phyloP scores from a whole-genome alignment of 352 stramenopile genomes.

The Elongisporangium undulatum region DNA sequence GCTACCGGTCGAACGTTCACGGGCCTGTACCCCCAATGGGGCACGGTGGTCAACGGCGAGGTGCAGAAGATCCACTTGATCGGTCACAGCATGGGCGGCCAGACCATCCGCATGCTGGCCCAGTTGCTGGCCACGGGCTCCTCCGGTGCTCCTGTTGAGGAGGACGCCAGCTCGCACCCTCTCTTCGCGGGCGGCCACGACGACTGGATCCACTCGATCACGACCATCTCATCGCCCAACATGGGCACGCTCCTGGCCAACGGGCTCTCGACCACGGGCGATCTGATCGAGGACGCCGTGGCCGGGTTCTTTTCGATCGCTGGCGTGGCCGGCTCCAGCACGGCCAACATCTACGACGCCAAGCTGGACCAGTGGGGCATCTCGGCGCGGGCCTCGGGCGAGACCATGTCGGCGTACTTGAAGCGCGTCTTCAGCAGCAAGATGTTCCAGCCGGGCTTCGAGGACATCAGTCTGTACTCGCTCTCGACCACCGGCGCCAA shows the following conservation, averaged over 20 bases:
- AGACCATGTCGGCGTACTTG: conserved; percentile 29
- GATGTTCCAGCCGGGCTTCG: conserved; percentile 25
- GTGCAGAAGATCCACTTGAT: conserved; percentile 40
- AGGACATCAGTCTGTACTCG: conserved; percentile 22
- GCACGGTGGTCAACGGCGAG: conserved; percentile 16
- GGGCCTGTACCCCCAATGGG: conserved; percentile 33
- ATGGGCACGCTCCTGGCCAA: conserved; percentile 34
- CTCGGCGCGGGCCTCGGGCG: conserved; percentile 13
- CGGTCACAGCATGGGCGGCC: conserved; percentile 51
- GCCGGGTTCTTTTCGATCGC: conserved; percentile 16
- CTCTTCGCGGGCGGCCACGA: conserved; percentile 34
- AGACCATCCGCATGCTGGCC: conserved; percentile 45
- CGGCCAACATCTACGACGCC: conserved; percentile 21
- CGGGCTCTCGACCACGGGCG: conserved; percentile 20
- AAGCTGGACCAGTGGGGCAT: conserved; percentile 51
- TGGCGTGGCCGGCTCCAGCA: conserved; percentile 18
- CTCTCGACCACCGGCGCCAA: conserved; percentile 18
- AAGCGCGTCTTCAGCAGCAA: conserved; percentile 28
- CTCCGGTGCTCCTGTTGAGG: conserved; percentile 16
- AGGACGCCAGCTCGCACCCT: conserved; percentile 14
- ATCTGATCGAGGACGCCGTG: conserved; percentile 24
- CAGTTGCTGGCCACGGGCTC: conserved; percentile 35
- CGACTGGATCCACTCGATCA: conserved; percentile 51
- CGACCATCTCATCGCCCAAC: conserved; percentile 39
- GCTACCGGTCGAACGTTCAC: conserved; percentile 15